A percentile compares a stretch with the other conserved stretches of the same genome.
phyloP scores from a whole-genome alignment of 768 basidiomycete species.

The Mycena metata region DNA sequence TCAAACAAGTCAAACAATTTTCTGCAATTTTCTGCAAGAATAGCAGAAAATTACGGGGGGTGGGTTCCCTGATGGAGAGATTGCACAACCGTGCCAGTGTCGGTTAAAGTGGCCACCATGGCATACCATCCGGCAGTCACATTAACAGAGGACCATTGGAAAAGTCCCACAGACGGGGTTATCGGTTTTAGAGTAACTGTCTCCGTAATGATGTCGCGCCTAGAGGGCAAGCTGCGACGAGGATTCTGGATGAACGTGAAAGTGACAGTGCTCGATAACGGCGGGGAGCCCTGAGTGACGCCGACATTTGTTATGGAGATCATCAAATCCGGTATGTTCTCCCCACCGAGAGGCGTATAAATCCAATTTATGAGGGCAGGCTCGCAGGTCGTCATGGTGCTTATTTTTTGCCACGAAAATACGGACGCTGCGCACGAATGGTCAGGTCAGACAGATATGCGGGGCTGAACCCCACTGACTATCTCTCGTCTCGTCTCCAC shows the following conservation, averaged over 20 bases:
- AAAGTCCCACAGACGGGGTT: conserved; percentile 44
- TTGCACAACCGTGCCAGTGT: conserved; percentile 27
- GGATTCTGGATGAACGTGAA: conserved; percentile 3
- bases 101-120: conserved; percentile 47
- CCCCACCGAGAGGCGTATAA: conserved; percentile 17
- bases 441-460: conserved; percentile 17
- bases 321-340: not conserved
- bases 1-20: too few relatives aligned
- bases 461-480: conserved; percentile 22
- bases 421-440: conserved; percentile 16
- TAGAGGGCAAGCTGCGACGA: not conserved
- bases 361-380: conserved; percentile 46
- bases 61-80: too few relatives aligned
- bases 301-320: conserved; percentile 27
- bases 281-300: not conserved
- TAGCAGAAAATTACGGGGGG: too few relatives aligned
- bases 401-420: conserved; percentile 43
- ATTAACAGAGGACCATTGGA: conserved; percentile 61
- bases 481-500: not conserved
- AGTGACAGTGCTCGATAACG: conserved; percentile 2
- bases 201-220: conserved; percentile 17
- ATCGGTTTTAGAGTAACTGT: conserved; percentile 25
- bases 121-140: conserved; percentile 65
- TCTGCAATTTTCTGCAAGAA: too few relatives aligned
- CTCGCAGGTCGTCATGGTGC: conserved; percentile 52